Evolutionary conservation across 371 early-diverging fungal genomes (phyloP), one percentile per base, ranked within the genome.

Genomic region (Synchytrium microbalum): DNA sequence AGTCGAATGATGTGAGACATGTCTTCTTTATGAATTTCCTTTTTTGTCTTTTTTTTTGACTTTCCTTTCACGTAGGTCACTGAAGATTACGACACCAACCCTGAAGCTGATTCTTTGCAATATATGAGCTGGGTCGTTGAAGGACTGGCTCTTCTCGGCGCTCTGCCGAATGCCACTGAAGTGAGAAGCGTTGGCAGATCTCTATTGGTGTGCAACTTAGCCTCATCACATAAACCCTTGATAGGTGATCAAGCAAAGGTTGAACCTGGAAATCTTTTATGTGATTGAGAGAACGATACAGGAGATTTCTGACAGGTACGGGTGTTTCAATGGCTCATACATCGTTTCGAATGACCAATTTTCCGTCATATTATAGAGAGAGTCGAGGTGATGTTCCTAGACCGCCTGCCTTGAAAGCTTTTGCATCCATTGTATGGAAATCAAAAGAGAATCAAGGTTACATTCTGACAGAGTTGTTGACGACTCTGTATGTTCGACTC

Each of bases 91-190:
- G 78, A 75, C 19, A 10, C 59, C 1, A 75, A 78, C 64, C 92
- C 93, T 0, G 97, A 96, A 67, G 83, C 86, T 0, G 94, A 96
- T 65, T 92, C 95, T 5, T 89, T 84, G 69, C 85, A 86, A n/a
- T 93, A 92, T 66, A 89, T 95, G 63, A 87, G 88, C 69, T 83
- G 87, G 60, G 76, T 96, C 23, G 72, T 95, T 60, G 93, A 94
- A 72, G 81, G 91, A 30, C 76, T 96, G 13, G 75, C 81, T 0
- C 72, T 89, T 2, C 74, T 95, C 13, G 92, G 85, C 14, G 83
- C 84, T 63, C 84, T 92, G 46, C 88, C 86, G 46, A 84, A 89
- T 54, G 90, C 90, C 0, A 75, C 92, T 60, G 85, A 86, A 71
- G 88, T 88, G 75, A 23, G 72, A 51, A 16, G 28, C 24, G 27